Base-by-base conservation (phyloP, 1,139 yeast species). In the Candida tetrigidarum region DNA sequence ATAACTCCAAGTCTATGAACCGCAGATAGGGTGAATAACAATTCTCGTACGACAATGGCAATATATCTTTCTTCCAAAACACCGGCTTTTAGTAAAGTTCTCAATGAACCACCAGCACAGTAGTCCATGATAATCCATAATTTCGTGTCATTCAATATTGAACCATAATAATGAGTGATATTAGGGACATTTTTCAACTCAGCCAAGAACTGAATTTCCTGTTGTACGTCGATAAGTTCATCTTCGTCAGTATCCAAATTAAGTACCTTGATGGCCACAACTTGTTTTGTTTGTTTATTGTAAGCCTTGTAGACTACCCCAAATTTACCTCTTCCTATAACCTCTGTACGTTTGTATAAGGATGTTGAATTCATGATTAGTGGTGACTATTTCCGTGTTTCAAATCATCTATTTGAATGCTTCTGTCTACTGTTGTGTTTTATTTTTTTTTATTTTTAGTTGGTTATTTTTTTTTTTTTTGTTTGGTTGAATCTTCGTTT, bases 71-170 rank as follows among this genome's bases (percentile, higher is more conserved):
- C 99, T 54, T 92, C 97, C 42, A 95, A 77, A 28, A 81, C 82
- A 0, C 99, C 99, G 0, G 98, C 91, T 58, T 87, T 84, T 46
- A 95, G 72, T 42, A 95, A 69, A 1, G 97, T 89, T 45, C 99
- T 74, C 40, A 95, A 81, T 0, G 96, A 88, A 0, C 99, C 99
- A 11, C 99, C 99, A 1, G 96, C 96, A 65, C 99, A 93, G 60
- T 88, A 82, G 61, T 95, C 99, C 98, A 95, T 95, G 46, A 95
- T 83, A 62, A 95, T 92, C 99, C 99, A 95, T 29, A 95, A 71
- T 59, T 89, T 86, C 8, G 97, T 87, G 40, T 93, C 97, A 50
- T 84, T 81, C 34, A 95, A 66, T 53, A 86, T 87, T 0, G 96
- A 86, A 1, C 97, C 98, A 61, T 87, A 88, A 66, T 95, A 95